These are phyloP conservation scores for Immersiporthe knoxdaviesiana DNA, from an alignment of 2,329 filamentous ascomycete species.

Conservation along the genomic window DNA sequence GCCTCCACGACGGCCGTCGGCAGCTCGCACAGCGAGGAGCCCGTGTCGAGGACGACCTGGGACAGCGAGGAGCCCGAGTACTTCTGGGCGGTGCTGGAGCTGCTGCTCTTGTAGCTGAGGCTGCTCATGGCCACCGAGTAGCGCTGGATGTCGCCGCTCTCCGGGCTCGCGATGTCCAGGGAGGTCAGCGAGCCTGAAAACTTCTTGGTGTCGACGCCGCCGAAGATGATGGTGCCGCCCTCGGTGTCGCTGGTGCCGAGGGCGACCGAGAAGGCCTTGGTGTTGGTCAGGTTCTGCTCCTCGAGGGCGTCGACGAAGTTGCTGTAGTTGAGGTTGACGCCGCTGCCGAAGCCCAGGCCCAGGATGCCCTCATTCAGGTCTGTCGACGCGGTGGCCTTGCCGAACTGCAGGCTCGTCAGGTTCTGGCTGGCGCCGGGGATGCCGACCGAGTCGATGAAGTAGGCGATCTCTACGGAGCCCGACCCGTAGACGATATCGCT, in stretches of 20 bases:
- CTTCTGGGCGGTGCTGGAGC: slow-evolving; percentile 30
- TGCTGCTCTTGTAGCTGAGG: slow-evolving; percentile 41
- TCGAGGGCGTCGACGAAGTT: slow-evolving; percentile 52
- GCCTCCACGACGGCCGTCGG: slow-evolving; percentile 57
- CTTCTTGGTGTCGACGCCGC: slow-evolving; percentile 51
- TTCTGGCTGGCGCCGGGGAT: slow-evolving; percentile 37
- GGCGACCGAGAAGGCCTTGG: slow-evolving; percentile 40
- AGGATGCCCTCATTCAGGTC: slow-evolving; percentile 60
- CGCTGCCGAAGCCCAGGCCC: slow-evolving; percentile 67
- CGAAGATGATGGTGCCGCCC: slow-evolving; percentile 45
- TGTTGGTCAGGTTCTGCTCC: slow-evolving; percentile 51
- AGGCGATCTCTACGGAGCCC: slow-evolving; percentile 46
- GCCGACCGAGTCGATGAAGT: slow-evolving; percentile 46
- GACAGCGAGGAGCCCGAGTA: slow-evolving; percentile 42
- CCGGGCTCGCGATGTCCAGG: slow-evolving; percentile 36
- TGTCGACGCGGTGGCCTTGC: slow-evolving; percentile 53
- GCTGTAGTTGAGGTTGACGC: slow-evolving; percentile 46
- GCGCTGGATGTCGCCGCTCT: slow-evolving; percentile 37
- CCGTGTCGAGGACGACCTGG: slow-evolving; percentile 63
- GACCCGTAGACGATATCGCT: slow-evolving; percentile 50
- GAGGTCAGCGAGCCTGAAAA: slow-evolving; percentile 43
- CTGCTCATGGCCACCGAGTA: slow-evolving; percentile 49
- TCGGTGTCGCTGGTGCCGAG: slow-evolving; percentile 37
- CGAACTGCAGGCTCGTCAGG: slow-evolving; percentile 58
- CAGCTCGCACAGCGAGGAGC: slow-evolving; percentile 69